Percentiles rank a stretch among this genome's conserved stretches.
These are phyloP conservation scores for Starmerella apicola DNA, from an alignment of 805 yeast species.

Conservation along the genomic window DNA sequence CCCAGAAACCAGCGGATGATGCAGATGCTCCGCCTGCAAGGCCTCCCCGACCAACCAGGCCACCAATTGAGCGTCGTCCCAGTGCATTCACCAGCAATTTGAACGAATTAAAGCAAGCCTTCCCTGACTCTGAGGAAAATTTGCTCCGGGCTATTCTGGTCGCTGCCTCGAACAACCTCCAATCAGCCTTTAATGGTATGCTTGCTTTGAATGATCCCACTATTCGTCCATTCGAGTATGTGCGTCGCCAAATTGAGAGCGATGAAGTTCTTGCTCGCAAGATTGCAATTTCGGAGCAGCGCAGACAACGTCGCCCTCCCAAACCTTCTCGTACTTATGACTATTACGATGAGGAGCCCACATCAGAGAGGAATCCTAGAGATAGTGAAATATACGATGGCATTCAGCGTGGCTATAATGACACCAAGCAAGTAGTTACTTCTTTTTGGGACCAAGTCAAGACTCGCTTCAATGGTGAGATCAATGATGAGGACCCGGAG, in stretches of 20 bases:
- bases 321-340: constrained; percentile 1
- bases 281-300: constrained; percentile 36
- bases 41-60: constrained; percentile 34
- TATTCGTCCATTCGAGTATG: constrained; percentile 28
- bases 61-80: constrained; percentile 27
- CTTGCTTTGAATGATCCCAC: constrained; percentile 53
- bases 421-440: constrained; percentile 17
- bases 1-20: not conserved
- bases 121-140: constrained; percentile 63
- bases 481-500: constrained; percentile 17
- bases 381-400: constrained; percentile 10
- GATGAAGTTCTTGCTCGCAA: constrained; percentile 78
- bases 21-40: constrained; percentile 1
- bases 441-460: constrained; percentile 19
- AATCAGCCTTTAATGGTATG: constrained; percentile 80
- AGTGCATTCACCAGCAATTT: constrained; percentile 45
- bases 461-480: constrained; percentile 19
- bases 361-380: not conserved
- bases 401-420: constrained; percentile 17
- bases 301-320: not conserved
- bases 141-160: constrained; percentile 67
- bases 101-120: constrained; percentile 66
- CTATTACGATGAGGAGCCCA: not conserved
- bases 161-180: constrained; percentile 71
- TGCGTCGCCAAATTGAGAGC: constrained; percentile 39